Evolutionary conservation across 352 stramenopile species (phyloP).

Genomic region (Pythium pyrilobum): DNA sequence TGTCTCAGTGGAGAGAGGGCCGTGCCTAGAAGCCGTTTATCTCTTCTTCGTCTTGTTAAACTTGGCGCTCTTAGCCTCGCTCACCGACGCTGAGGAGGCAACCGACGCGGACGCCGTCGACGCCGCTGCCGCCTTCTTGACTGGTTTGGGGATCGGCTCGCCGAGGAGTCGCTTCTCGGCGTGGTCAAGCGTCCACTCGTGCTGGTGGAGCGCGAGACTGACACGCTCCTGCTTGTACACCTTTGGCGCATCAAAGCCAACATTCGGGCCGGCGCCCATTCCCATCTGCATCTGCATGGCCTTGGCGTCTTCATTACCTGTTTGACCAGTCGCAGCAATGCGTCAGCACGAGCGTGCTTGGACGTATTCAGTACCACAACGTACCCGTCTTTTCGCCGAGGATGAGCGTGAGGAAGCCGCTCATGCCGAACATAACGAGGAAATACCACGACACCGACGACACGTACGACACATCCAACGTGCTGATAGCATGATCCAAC

Average conservation of each 20-base stretch:
- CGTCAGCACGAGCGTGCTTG: constrained; percentile 20
- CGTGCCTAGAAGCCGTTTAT: constrained; percentile 60
- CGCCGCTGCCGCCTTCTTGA: constrained; percentile 20
- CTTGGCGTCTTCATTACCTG: constrained; percentile 77
- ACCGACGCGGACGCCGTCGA: constrained; percentile 15
- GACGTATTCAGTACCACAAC: too few species aligned
- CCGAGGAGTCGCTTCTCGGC: constrained; percentile 82
- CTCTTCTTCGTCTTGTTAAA: constrained; percentile 75
- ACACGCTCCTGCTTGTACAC: constrained; percentile 89
- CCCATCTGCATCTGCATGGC: constrained; percentile 92
- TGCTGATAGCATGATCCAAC: constrained; percentile 37
- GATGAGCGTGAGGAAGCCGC: constrained; percentile 95
- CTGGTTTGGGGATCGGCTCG: constrained; percentile 49
- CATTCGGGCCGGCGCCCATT: constrained; percentile 79
- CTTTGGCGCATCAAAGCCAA: constrained; percentile 87
- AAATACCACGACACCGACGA: constrained; percentile 98
- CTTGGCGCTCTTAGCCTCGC: constrained; percentile 53
- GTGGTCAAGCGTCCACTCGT: constrained; percentile 77
- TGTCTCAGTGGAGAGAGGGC: constrained; percentile 19
- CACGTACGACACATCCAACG: constrained; percentile 97
- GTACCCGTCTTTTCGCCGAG: constrained; percentile 87
- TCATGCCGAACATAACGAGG: constrained; percentile 98
- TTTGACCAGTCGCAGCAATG: too few species aligned
- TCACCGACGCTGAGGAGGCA: constrained; percentile 23
- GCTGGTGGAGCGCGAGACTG: constrained; percentile 73